Base-by-base conservation (phyloP, 2,329 filamentous ascomycete species). In the Alternaria sp. region DNA sequence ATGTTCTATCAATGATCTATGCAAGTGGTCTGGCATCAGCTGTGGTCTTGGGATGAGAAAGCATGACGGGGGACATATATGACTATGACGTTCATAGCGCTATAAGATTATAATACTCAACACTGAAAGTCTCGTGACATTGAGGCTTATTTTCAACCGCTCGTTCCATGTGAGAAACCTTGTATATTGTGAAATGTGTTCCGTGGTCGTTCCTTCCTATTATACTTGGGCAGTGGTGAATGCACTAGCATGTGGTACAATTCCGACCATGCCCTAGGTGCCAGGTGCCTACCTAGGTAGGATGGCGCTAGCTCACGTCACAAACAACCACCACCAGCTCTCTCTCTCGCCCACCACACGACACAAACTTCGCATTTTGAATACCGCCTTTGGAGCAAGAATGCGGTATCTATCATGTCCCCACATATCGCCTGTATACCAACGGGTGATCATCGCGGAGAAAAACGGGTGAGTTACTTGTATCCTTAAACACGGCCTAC, bases 381-480 rank as follows among this genome's bases (percentile, higher is more conserved):
- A 23, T 7, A 6, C 15, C 12, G 6, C 33, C 4, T 12, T 43
- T 15, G 6, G 18, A 30, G 25, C 21, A 51, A 55, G 44, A 44
- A 63, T 64, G 61, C 54, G 10, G 61, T 14, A 43, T 66, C 18
- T 15, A 55, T 2, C 21, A 70, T 75, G 71, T 33, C 60, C 41
- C 65, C 64, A 55, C 61, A 60, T 23, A 70, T 76, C 14, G 64
- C 62, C 6, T 78, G 74, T 58, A 65, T 73, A 9, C 63, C 65
- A 23, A 75, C 72, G 23, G 70, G 68, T 26, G 64, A 71, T 50
- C 76, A 78, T 21, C 43, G 7, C 14, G 73, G 75, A 28, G 47
- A 45, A 9, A 49, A 62, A 30, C 71, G 75, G 55, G 75, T 78
- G 50, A 72, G 74, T 68, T 55, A 6, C 12, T 28, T 28, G 26